Evolutionary conservation across 805 yeast genomes (phyloP).

Genomic region (Ogataea philodendri): DNA sequence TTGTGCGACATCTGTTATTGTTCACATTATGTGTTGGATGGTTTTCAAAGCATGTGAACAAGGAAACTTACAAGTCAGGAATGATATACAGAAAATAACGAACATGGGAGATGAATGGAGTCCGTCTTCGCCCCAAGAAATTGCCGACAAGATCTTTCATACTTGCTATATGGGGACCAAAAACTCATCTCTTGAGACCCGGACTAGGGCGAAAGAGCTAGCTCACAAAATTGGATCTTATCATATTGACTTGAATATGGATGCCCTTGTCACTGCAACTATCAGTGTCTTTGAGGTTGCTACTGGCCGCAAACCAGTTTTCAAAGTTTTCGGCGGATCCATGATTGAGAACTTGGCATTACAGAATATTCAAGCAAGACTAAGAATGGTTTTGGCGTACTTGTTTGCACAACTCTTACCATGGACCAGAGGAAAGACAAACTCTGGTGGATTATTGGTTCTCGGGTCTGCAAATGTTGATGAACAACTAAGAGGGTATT

Average conservation of each 20-base stretch:
- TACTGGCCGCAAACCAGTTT: conserved; percentile 86
- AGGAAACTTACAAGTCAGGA: conserved; percentile 75
- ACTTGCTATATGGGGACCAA: conserved; percentile 95
- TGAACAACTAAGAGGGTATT: conserved; percentile 91
- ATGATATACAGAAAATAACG: conserved; percentile 70
- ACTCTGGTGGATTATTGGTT: conserved; percentile 79
- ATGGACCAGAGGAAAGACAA: conserved; percentile 77
- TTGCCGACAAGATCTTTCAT: conserved; percentile 76
- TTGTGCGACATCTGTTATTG: conserved; percentile 95
- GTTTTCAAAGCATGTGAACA: conserved; percentile 66
- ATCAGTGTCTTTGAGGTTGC: conserved; percentile 78
- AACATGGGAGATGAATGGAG: conserved; percentile 54
- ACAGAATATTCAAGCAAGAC: conserved; percentile 94
- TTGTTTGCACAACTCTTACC: conserved; percentile 92
- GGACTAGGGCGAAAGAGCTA: conserved; percentile 74
- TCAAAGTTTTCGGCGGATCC: conserved; percentile 91
- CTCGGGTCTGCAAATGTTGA: conserved; percentile 97
- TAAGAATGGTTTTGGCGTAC: conserved; percentile 92
- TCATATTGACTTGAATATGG: conserved; percentile 93
- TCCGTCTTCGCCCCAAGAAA: conserved; percentile 73
- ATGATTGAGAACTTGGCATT: conserved; percentile 88
- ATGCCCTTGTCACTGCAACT: conserved; percentile 71
- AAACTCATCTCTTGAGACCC: conserved; percentile 86
- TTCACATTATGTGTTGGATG: conserved; percentile 88
- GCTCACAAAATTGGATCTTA: conserved; percentile 79